A percentile compares a stretch with the other conserved stretches of the same genome.
Evolutionary conservation across 805 yeast genomes (phyloP).

Genomic region (Barnettozyma sucrosica): DNA sequence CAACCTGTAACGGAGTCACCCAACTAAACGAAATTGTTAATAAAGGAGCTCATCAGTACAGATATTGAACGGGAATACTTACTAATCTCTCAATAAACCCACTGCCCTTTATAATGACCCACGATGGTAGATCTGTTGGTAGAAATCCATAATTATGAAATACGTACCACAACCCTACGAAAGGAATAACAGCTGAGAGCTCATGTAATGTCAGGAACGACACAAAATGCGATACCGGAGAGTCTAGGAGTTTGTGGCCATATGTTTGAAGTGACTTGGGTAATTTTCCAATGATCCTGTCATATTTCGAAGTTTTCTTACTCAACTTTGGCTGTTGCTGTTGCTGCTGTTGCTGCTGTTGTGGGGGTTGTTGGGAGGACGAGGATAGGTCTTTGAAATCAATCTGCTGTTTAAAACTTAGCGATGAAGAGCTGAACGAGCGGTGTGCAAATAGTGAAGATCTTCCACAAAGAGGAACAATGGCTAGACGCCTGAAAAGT

Average conservation of each 20-base stretch:
- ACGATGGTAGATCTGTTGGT: constrained; percentile 51
- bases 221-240: constrained; percentile 57
- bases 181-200: constrained; percentile 66
- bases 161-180: constrained; percentile 60
- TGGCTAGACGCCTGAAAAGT: neutral
- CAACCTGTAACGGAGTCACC: constrained; percentile 25
- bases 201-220: constrained; percentile 70
- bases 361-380: neutral
- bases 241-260: constrained; percentile 42
- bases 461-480: neutral
- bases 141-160: constrained; percentile 51
- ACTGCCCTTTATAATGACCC: constrained; percentile 56
- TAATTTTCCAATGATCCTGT: constrained; percentile 28
- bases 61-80: constrained; percentile 16
- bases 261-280: constrained; percentile 48
- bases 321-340: neutral
- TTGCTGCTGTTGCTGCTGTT: neutral
- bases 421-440: neutral
- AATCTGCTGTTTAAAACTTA: neutral
- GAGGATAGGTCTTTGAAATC: neutral
- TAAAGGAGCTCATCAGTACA: constrained; percentile 7
- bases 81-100: constrained; percentile 50
- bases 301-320: constrained; percentile 2
- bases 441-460: neutral
- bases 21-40: constrained; percentile 17